Evolutionary conservation across 78 protist species (phyloP).

Genomic region (Guillardia theta): DNA sequence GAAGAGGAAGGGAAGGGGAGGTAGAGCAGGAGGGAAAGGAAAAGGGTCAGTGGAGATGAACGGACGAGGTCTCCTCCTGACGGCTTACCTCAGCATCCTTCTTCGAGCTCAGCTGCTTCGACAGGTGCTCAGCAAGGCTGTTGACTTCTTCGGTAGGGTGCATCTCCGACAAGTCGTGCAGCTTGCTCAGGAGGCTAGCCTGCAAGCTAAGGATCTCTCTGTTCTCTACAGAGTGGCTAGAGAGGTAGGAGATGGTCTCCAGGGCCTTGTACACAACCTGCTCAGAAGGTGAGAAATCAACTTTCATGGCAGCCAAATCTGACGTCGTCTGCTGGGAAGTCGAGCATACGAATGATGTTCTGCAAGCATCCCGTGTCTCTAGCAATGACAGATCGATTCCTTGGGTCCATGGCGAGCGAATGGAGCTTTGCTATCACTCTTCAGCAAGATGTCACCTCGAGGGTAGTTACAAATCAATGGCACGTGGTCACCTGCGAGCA

Average conservation of each 20-base stretch:
- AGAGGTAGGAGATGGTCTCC: neutral
- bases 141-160: neutral
- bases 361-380: neutral
- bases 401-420: neutral
- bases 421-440: neutral
- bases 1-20: neutral
- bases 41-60: too few species aligned
- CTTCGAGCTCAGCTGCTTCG: neutral
- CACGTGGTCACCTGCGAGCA: too few species aligned
- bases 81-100: too few species aligned
- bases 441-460: too few species aligned
- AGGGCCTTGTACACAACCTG: constrained; percentile 15
- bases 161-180: neutral
- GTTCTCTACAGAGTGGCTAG: neutral
- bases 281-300: neutral
- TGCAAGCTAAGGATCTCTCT: neutral
- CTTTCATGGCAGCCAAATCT: neutral
- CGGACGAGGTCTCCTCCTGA: too few species aligned
- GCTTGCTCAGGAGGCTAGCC: neutral
- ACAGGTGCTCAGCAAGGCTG: neutral
- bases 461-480: too few species aligned
- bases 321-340: neutral
- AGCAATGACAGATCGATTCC: neutral
- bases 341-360: neutral
- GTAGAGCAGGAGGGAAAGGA: neutral